Evolutionary conservation across 352 stramenopile genomes (phyloP).

Genomic region (Pythium myriotylum): DNA sequence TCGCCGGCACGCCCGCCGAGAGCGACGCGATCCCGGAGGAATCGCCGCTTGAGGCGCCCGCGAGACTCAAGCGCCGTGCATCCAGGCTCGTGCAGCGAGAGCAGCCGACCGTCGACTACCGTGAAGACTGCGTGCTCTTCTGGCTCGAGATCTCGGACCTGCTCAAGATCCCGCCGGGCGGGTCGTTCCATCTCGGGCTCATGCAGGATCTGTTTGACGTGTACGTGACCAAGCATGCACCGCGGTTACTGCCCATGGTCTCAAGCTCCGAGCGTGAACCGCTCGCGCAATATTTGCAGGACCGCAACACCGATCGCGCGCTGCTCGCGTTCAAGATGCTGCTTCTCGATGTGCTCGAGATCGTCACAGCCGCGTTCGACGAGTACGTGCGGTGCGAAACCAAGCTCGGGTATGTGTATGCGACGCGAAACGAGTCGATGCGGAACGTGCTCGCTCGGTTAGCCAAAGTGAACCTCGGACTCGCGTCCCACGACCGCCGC

Average conservation of each 20-base stretch:
- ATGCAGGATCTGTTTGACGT: constrained; percentile 66
- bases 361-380: constrained; percentile 60
- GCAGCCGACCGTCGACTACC: constrained; percentile 42
- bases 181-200: constrained; percentile 57
- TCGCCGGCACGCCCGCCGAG: constrained; percentile 37
- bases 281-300: constrained; percentile 44
- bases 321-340: constrained; percentile 66
- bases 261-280: constrained; percentile 47
- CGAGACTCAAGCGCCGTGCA: constrained; percentile 15
- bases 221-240: constrained; percentile 45
- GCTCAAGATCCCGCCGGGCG: constrained; percentile 58
- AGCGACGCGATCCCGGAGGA: constrained; percentile 34
- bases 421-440: constrained; percentile 44
- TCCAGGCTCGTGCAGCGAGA: constrained; percentile 32
- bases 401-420: constrained; percentile 41
- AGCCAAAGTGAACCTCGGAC: constrained; percentile 38
- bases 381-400: constrained; percentile 50
- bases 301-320: constrained; percentile 46
- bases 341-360: constrained; percentile 56
- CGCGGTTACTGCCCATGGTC: constrained; percentile 55
- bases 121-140: constrained; percentile 66
- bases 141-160: constrained; percentile 71
- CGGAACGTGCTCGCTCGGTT: constrained; percentile 58
- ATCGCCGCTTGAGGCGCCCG: background rate
- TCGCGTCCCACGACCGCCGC: constrained; percentile 39